A percentile compares a stretch with the other conserved stretches of the same genome.
These are phyloP conservation scores for Gleditsia sinensis DNA, from an alignment of 306 rosid species.

Conservation along the genomic window DNA sequence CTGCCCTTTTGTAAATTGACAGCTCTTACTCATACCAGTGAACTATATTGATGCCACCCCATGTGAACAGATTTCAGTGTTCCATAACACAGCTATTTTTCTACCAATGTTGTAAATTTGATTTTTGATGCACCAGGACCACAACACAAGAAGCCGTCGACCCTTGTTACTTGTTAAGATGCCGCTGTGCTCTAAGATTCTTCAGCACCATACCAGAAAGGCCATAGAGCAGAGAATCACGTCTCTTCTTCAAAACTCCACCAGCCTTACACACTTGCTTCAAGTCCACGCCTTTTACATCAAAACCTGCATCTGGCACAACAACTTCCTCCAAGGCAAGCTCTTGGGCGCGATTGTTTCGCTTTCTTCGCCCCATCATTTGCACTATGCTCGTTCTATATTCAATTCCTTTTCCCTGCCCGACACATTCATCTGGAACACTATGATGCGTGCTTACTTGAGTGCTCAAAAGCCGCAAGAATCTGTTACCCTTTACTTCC, in stretches of 20 bases:
- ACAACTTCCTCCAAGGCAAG: slow-evolving; percentile 28
- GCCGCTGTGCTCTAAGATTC: neutral
- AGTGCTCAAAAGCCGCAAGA: slow-evolving; percentile 19
- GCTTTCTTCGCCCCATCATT: slow-evolving; percentile 2
- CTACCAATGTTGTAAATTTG: neutral
- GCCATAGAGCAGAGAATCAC: neutral
- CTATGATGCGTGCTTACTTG: slow-evolving; percentile 36
- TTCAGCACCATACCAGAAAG: slow-evolving; percentile 12
- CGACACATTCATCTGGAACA: slow-evolving; percentile 32
- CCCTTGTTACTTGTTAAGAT: neutral
- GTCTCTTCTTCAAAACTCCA: slow-evolving; percentile 12
- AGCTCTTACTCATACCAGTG: too few species aligned
- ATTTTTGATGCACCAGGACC: neutral
- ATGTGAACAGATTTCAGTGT: neutral
- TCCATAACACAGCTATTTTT: neutral
- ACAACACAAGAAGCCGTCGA: neutral
- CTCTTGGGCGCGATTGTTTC: slow-evolving; percentile 11
- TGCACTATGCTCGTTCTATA: slow-evolving; percentile 26
- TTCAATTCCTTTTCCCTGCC: slow-evolving; percentile 14
- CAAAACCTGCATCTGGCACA: slow-evolving; percentile 5
- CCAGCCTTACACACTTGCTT: neutral
- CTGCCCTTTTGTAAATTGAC: too few species aligned
- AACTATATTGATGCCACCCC: too few species aligned
- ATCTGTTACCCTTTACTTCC: slow-evolving; percentile 26
- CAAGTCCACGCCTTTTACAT: slow-evolving; percentile 37